Evolutionary conservation across 192 early-diverging fungal genomes (phyloP), one percentile per base, ranked within the genome.

Genomic region (Gamsiella multidivaricata): DNA sequence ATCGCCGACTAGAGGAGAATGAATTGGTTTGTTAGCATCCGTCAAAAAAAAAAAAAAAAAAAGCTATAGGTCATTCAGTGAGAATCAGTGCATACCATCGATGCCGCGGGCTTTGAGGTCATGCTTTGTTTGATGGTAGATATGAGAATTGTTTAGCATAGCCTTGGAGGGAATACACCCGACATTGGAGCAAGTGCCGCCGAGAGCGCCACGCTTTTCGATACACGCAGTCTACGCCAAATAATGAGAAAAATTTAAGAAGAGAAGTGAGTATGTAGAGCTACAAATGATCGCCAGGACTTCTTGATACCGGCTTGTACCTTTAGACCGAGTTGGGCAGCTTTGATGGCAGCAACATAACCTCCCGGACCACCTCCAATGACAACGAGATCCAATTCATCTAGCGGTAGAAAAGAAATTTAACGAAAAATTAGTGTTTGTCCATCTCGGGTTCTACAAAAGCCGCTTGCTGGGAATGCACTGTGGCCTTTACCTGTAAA

Each of bases 91-190:
- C 82, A 59, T 80, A 90, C 91, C 86, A 63, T 97, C 93, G 70
- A 99, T 99, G 69, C 97, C 97, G 70, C 97, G 92, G 79, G 91
- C 87, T 79, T 89, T 90, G 70, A 98, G 93, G 36, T 94, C 93
- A 75, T 99, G 95, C 75, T 93, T 81, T 36, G 97, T 92, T 80
- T 92, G 85, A 81, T 99, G 96, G 84, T 92, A 97, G 56, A 97
- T 86, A 88, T 99, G 96, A 37, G 97, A 96, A 90, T 99, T 98
- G 91, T 99, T 90, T 69, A 99, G 89, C 80, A 99, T 91, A 46
- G 97, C 95, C 87, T 99, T 99, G 62, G 97, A 99, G 43, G 97
- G 97, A 83, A 99, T 99, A 87, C 97, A 99, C 33, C 98, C 98
- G 51, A 98, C 96, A 80, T 99, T 99, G 76, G 98, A 86, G 83